Conservation (phyloP, 352 stramenopile species). For the Phytophthora podocarpi region DNA sequence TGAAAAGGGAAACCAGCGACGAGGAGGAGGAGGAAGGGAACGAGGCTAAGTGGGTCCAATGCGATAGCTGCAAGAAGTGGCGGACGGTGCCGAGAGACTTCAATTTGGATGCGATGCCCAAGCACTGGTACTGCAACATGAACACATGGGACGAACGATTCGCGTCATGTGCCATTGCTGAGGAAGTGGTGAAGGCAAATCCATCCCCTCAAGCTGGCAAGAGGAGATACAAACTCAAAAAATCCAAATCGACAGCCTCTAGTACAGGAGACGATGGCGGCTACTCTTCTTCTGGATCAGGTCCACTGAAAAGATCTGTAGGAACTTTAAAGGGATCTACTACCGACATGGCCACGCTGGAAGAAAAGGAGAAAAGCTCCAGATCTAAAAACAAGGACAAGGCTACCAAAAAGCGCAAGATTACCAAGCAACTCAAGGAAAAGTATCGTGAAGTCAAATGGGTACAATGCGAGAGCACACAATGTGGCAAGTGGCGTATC, state of each 20-base stretch:
- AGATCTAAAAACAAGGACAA: constrained; percentile 64
- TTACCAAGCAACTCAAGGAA: constrained; percentile 77
- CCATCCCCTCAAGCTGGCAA: constrained; percentile 34
- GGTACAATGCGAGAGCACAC: constrained; percentile 95
- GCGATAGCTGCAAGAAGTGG: constrained; percentile 96
- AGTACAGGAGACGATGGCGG: constrained; percentile 33
- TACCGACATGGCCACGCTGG: constrained; percentile 20
- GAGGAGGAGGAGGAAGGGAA: constrained; percentile 44
- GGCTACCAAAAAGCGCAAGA: constrained; percentile 78
- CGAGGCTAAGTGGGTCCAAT: constrained; percentile 95
- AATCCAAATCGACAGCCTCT: constrained; percentile 27
- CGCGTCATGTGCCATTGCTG: constrained; percentile 87
- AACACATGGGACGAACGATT: constrained; percentile 92
- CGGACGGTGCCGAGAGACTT: constrained; percentile 91
- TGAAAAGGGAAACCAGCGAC: constrained; percentile 27
- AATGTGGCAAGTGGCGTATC: constrained; percentile 95
- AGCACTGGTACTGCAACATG: constrained; percentile 96
- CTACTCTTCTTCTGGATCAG: constrained; percentile 49
- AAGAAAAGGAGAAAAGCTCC: constrained; percentile 36
- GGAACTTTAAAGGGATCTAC: constrained; percentile 25
- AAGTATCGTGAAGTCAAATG: constrained; percentile 90
- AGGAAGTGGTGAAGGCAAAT: constrained; percentile 80
- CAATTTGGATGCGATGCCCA: constrained; percentile 90
- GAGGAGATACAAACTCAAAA: constrained; percentile 41
- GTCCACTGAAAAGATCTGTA: constrained; percentile 24